Evolutionary conservation across 1,284 basidiomycete species (phyloP).

Genomic region (Macrocybe sp.): DNA sequence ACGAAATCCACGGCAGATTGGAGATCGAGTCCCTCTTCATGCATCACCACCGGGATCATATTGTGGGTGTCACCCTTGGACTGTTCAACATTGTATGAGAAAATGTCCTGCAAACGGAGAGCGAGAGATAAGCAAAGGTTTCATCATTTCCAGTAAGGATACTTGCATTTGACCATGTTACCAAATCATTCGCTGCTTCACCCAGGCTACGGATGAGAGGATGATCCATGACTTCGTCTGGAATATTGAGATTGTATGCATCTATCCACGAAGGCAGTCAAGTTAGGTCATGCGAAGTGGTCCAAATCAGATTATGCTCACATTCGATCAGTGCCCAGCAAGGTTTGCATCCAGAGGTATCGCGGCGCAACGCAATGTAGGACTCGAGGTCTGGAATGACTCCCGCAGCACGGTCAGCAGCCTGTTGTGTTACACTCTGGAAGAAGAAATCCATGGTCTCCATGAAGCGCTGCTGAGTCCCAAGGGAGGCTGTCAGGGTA

Average conservation of each 20-base stretch:
- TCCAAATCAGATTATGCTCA: constrained; percentile 15
- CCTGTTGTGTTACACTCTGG: constrained; percentile 54
- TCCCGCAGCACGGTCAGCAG: constrained; percentile 43
- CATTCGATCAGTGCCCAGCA: constrained; percentile 52
- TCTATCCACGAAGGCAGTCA: constrained; percentile 21
- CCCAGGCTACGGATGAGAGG: constrained; percentile 43
- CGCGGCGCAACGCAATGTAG: constrained; percentile 53
- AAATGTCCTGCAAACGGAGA: constrained; percentile 46
- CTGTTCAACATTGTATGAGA: constrained; percentile 64
- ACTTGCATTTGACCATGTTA: constrained; percentile 60
- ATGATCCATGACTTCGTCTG: constrained; percentile 59
- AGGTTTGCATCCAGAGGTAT: constrained; percentile 52
- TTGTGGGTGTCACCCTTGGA: constrained; percentile 62
- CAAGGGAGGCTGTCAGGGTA: constrained; percentile 41
- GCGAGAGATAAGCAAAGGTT: constrained; percentile 15
- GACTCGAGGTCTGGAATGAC: constrained; percentile 55
- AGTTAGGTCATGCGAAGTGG: constrained; percentile 9
- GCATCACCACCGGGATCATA: constrained; percentile 62
- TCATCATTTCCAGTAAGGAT: constrained; percentile 13
- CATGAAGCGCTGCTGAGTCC: constrained; percentile 49
- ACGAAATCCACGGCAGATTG: constrained; percentile 56
- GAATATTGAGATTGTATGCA: constrained; percentile 52
- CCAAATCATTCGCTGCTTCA: constrained; percentile 56
- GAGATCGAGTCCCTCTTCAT: constrained; percentile 46
- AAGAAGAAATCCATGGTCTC: constrained; percentile 59